Percentiles rank a stretch among this genome's conserved stretches.
Conservation (phyloP, 768 basidiomycete genomes). For the Kondoa malvinella region DNA sequence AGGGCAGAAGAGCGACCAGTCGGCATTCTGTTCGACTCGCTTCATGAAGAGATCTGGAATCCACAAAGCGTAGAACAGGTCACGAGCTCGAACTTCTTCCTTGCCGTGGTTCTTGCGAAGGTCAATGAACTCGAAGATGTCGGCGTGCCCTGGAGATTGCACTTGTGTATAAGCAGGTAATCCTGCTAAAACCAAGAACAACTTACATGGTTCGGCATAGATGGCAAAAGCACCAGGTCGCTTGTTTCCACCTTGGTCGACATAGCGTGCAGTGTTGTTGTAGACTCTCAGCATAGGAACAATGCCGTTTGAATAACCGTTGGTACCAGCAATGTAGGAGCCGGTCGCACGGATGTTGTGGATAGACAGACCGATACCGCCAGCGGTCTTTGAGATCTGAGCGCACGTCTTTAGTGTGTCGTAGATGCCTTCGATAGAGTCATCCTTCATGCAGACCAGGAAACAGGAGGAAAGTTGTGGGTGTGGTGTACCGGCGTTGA, state of each 20-base stretch:
- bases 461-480: conserved; percentile 93
- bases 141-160: conserved; percentile 46
- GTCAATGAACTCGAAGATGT: conserved; percentile 93
- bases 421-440: conserved; percentile 97
- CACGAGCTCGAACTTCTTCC: conserved; percentile 87
- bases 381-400: conserved; percentile 98
- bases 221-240: conserved; percentile 96
- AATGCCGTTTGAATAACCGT: conserved; percentile 97
- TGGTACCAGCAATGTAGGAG: conserved; percentile 96
- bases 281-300: conserved; percentile 97
- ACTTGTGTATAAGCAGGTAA: background rate
- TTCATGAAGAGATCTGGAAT: conserved; percentile 98
- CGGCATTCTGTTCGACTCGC: conserved; percentile 68
- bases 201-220: conserved; percentile 70
- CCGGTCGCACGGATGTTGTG: conserved; percentile 90
- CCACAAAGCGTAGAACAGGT: conserved; percentile 97
- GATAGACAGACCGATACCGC: conserved; percentile 89
- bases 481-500: conserved; percentile 92
- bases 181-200: background rate
- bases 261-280: conserved; percentile 94
- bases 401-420: conserved; percentile 96
- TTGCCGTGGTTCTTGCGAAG: conserved; percentile 98
- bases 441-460: conserved; percentile 94
- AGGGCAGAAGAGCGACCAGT: conserved; percentile 97
- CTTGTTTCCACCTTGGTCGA: conserved; percentile 98